A percentile compares a stretch with the other conserved stretches of the same genome.
These are phyloP conservation scores for Rutstroemia sp. DNA, from an alignment of 2,329 filamentous ascomycete species.

Conservation along the genomic window DNA sequence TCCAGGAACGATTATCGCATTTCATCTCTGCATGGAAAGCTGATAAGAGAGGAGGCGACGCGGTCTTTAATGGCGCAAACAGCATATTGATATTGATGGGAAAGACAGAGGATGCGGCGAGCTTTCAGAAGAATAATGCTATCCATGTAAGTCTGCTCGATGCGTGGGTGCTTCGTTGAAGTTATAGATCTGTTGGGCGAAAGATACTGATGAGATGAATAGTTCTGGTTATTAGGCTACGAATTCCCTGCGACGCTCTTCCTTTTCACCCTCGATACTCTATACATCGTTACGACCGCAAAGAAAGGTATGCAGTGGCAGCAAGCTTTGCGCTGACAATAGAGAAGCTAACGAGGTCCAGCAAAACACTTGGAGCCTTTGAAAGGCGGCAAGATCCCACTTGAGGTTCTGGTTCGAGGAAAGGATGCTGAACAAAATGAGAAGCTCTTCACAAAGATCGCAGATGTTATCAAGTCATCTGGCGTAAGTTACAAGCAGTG, in stretches of 20 bases:
- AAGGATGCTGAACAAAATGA: slow-evolving; percentile 90
- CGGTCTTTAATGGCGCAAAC: slow-evolving; percentile 75
- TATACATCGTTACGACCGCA: slow-evolving; percentile 90
- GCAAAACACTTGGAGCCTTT: slow-evolving; percentile 89
- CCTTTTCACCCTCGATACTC: slow-evolving; percentile 77
- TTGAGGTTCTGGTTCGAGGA: slow-evolving; percentile 85
- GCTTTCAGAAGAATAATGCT: slow-evolving; percentile 93
- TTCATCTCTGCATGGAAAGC: slow-evolving; percentile 92
- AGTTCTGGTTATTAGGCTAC: slow-evolving; percentile 99
- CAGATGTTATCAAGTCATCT: slow-evolving; percentile 78
- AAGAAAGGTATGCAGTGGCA: slow-evolving; percentile 69
- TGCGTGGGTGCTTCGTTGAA: not conserved
- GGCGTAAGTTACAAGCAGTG: slow-evolving; percentile 54
- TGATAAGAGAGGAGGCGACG: slow-evolving; percentile 82
- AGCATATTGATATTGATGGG: slow-evolving; percentile 90
- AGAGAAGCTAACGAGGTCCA: slow-evolving; percentile 36
- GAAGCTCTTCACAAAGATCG: slow-evolving; percentile 77
- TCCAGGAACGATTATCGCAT: slow-evolving; percentile 85
- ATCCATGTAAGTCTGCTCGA: slow-evolving; percentile 66
- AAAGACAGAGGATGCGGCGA: slow-evolving; percentile 82
- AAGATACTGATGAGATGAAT: slow-evolving; percentile 12
- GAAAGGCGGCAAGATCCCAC: slow-evolving; percentile 83
- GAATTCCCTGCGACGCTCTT: slow-evolving; percentile 96
- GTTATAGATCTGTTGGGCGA: not conserved
- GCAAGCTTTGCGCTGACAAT: slow-evolving; percentile 8